Conservation (phyloP, 2,329 filamentous ascomycete genomes). For the Didymella sp. region DNA sequence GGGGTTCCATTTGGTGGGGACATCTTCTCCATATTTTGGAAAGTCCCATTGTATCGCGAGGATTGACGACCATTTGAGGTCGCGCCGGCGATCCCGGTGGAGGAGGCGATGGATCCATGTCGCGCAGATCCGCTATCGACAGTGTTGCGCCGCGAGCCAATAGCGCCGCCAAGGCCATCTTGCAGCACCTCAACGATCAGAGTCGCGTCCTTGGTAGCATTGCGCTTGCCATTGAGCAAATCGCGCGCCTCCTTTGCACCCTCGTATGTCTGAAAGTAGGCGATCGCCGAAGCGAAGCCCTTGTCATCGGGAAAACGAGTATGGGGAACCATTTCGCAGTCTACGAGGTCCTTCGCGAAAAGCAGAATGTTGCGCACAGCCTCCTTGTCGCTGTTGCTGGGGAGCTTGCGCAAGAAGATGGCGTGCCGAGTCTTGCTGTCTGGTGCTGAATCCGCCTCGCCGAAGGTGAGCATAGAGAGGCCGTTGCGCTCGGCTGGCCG, state of each 20-base stretch:
- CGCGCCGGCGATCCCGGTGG: conserved; percentile 54
- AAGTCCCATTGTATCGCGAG: conserved; percentile 68
- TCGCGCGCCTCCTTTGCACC: conserved; percentile 67
- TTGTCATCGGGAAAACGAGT: conserved; percentile 63
- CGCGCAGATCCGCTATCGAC: conserved; percentile 57
- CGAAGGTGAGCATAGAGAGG: conserved; percentile 45
- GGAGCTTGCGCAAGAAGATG: conserved; percentile 66
- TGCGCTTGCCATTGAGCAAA: conserved; percentile 67
- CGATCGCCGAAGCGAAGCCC: conserved; percentile 64
- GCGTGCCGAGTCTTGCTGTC: conserved; percentile 38
- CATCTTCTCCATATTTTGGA: conserved; percentile 67
- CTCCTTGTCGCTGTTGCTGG: conserved; percentile 64
- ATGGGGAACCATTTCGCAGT: conserved; percentile 62
- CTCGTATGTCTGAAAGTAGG: conserved; percentile 63
- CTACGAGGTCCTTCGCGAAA: conserved; percentile 69
- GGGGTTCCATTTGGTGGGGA: conserved; percentile 65
- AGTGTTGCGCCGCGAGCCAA: conserved; percentile 62
- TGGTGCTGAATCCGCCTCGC: conserved; percentile 41
- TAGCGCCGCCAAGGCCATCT: conserved; percentile 42
- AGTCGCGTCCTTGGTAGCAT: conserved; percentile 65
- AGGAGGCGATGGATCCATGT: conserved; percentile 55
- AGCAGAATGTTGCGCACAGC: conserved; percentile 68
- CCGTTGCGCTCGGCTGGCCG: conserved; percentile 48
- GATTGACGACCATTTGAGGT: conserved; percentile 56
- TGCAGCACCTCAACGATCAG: conserved; percentile 65